Conservation (phyloP, 768 basidiomycete species). For the Daedaleopsis sinensis region DNA sequence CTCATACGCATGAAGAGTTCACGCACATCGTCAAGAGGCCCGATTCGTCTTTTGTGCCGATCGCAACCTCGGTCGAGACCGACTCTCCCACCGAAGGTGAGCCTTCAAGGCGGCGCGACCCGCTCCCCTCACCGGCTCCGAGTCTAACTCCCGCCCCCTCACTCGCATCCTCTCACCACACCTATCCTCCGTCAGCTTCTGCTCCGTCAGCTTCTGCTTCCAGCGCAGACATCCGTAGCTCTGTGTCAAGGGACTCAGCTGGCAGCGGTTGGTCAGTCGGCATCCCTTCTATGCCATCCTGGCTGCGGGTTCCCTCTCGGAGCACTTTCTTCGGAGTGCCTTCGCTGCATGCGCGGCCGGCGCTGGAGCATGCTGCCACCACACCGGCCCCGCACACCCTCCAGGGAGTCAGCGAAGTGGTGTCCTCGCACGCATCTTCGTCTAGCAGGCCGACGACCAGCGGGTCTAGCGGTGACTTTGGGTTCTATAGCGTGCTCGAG, state of each 20-base stretch:
- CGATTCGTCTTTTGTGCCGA: slow-evolving; percentile 60
- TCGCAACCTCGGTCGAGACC: slow-evolving; percentile 47
- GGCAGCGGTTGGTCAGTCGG: slow-evolving; percentile 63
- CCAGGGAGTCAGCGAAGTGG: slow-evolving; percentile 59
- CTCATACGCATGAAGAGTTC: slow-evolving; percentile 59
- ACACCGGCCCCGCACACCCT: slow-evolving; percentile 30
- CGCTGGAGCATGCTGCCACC: slow-evolving; percentile 24
- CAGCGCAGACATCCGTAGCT: slow-evolving; percentile 46
- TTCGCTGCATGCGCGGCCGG: slow-evolving; percentile 2
- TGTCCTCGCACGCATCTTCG: slow-evolving; percentile 45
- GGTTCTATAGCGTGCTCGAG: slow-evolving; percentile 80
- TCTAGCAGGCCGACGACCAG: slow-evolving; percentile 22
- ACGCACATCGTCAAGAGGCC: slow-evolving; percentile 67
- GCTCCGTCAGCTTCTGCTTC: slow-evolving; percentile 49
- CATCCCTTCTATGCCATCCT: slow-evolving; percentile 30
- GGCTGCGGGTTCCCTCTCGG: slow-evolving; percentile 23
- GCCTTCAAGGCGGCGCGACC: slow-evolving; percentile 30
- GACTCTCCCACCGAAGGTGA: slow-evolving; percentile 15
- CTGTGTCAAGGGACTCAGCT: slow-evolving; percentile 33
- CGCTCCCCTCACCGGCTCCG: slow-evolving; percentile 14
- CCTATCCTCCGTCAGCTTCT: slow-evolving; percentile 77
- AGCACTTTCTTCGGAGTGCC: slow-evolving; percentile 4
- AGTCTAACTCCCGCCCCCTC: slow-evolving; percentile 19
- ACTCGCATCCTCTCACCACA: slow-evolving; percentile 52
- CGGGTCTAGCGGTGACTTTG: slow-evolving; percentile 51